Evolutionary conservation across 176 grass and related monocot genomes (phyloP).

Genomic region (sorghum (Sorghum bicolor)): Sorghum_bicolor_NCBIv3 NC_012879.2:13043501-13044000

Average conservation of each 20-base stretch:
- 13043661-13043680: neutral
- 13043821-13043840: neutral
- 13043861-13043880: no score
- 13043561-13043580: neutral
- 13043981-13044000: no score
- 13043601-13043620: neutral
- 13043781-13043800: constrained; percentile 11
- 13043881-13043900: neutral
- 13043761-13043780: constrained; percentile 6
- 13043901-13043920: no score
- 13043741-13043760: neutral
- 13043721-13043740: constrained; percentile 13
- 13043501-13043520: no score
- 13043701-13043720: neutral
- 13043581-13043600: neutral
- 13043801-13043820: neutral
- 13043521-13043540: no score
- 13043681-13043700: neutral
- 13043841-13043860: neutral
- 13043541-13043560: no score
- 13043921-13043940: no score
- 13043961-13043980: no score
- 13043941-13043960: no score
- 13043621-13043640: neutral
- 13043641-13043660: neutral